phyloP scores from a whole-genome alignment of 179 eudicot species.

The Drosera spatulata region DNA sequence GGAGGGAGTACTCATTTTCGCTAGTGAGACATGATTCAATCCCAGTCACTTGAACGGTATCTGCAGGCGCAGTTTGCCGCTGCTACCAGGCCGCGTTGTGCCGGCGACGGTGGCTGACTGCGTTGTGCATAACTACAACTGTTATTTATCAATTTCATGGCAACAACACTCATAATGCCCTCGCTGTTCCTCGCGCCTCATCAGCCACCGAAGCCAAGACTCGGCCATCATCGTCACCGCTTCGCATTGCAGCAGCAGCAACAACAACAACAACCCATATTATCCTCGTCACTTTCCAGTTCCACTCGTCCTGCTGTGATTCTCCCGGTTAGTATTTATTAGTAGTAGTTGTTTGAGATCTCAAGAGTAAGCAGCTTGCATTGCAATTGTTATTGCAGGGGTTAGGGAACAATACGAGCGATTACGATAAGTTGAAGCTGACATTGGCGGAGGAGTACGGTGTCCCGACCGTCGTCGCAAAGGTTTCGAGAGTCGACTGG shows the following conservation, averaged over 20 bases:
- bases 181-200: slow-evolving; percentile 13
- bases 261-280: neutral
- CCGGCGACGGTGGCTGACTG: neutral
- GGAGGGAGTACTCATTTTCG: too few species aligned
- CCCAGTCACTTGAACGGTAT: too few species aligned
- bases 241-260: slow-evolving; percentile 6
- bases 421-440: slow-evolving; percentile 45
- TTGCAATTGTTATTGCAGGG: slow-evolving; percentile 29
- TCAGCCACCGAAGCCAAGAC: slow-evolving; percentile 2
- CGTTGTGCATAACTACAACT: neutral
- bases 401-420: slow-evolving; percentile 71
- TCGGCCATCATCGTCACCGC: slow-evolving; percentile 11
- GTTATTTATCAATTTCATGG: neutral
- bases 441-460: slow-evolving; percentile 52
- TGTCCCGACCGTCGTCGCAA: slow-evolving; percentile 51
- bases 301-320: slow-evolving; percentile 66
- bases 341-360: neutral
- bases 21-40: too few species aligned
- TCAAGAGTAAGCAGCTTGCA: neutral
- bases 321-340: slow-evolving; percentile 43
- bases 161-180: slow-evolving; percentile 17
- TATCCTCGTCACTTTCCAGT: slow-evolving; percentile 10
- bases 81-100: too few species aligned
- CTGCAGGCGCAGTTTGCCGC: neutral
- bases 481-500: slow-evolving; percentile 89